phyloP scores from a whole-genome alignment of 1,284 basidiomycete species.

The Neonothopanus nambi region DNA sequence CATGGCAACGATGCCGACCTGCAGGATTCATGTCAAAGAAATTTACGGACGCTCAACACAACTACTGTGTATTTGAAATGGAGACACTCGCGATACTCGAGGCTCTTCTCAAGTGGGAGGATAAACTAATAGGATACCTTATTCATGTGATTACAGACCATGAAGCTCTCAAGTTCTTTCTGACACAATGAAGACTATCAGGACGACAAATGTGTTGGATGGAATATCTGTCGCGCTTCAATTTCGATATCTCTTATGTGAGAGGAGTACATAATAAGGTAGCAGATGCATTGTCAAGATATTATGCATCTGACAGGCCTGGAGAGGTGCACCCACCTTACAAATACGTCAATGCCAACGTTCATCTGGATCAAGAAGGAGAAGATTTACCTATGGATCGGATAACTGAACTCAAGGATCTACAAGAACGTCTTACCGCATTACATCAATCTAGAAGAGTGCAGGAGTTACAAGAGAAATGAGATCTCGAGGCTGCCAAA shows the following conservation, averaged over 20 bases:
- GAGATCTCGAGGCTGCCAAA: conserved; percentile 7
- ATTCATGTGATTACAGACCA: conserved; percentile 41
- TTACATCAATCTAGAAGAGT: no score
- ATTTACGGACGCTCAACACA: conserved; percentile 36
- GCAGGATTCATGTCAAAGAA: conserved; percentile 43
- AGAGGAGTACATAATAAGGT: no score
- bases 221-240: conserved; percentile 34
- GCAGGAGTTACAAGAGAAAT: background rate
- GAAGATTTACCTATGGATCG: conserved; percentile 26
- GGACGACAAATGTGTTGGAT: conserved; percentile 31
- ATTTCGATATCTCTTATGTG: conserved; percentile 34
- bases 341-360: conserved; percentile 30
- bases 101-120: conserved; percentile 38
- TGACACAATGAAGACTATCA: conserved; percentile 22
- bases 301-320: conserved; percentile 28
- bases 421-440: background rate
- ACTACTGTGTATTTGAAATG: conserved; percentile 36
- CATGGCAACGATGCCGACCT: conserved; percentile 34
- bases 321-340: conserved; percentile 18
- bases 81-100: conserved; percentile 40
- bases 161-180: conserved; percentile 35
- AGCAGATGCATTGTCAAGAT: conserved; percentile 29
- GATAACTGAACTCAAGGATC: background rate
- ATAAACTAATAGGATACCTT: conserved; percentile 31
- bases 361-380: conserved; percentile 25